A percentile compares a stretch with the other conserved stretches of the same genome.
These are phyloP conservation scores for Psophocarpus tetragonolobus DNA, from an alignment of 306 rosid genomes.

Conservation along the genomic window DNA sequence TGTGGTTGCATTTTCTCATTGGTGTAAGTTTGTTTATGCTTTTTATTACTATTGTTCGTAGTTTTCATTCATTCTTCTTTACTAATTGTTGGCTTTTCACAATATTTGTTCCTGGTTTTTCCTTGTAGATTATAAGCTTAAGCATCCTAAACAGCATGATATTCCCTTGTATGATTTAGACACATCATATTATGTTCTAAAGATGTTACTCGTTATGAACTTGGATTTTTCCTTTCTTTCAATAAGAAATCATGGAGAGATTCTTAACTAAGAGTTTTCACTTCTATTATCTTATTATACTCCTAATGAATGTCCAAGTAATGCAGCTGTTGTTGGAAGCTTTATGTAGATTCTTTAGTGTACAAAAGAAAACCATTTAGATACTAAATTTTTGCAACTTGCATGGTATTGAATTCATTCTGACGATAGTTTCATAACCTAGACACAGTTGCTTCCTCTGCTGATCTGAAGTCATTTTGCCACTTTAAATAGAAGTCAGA, in stretches of 20 bases:
- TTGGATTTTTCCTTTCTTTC: not conserved
- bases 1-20: constrained; percentile 83
- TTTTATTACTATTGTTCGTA: not conserved
- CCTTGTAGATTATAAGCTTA: not conserved
- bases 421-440: no score
- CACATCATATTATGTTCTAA: not conserved
- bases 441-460: not conserved
- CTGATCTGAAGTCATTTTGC: not conserved
- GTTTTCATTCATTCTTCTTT: not conserved
- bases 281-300: not conserved
- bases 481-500: constrained; percentile 3
- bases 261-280: not conserved
- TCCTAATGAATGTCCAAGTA: constrained; percentile 5
- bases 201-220: not conserved
- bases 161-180: not conserved
- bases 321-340: not conserved
- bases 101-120: not conserved
- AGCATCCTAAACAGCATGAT: not conserved
- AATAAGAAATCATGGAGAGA: not conserved
- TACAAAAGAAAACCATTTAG: not conserved
- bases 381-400: not conserved
- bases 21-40: constrained; percentile 58
- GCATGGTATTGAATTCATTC: not conserved
- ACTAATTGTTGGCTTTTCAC: not conserved
- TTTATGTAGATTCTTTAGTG: not conserved